These are phyloP conservation scores for Petunia secreta DNA, from an alignment of 257 asterid species.

Conservation along the genomic window DNA sequence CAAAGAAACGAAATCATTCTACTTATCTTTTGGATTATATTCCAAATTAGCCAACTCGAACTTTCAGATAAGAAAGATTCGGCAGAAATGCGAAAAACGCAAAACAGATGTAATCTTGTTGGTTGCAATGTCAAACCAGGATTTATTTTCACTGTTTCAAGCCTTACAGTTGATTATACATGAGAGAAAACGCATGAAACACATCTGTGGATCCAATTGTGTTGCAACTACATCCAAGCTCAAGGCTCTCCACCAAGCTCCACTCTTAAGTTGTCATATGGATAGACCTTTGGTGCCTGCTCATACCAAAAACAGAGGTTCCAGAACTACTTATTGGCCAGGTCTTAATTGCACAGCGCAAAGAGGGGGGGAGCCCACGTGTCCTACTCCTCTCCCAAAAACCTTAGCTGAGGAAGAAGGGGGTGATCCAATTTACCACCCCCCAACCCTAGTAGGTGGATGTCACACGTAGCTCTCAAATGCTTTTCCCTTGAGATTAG, in stretches of 20 bases:
- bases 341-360: neutral
- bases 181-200: neutral
- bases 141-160: conserved; percentile 30
- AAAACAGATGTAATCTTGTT: conserved; percentile 21
- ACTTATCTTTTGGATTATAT: neutral
- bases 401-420: too few species aligned
- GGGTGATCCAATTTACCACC: too few species aligned
- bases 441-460: too few species aligned
- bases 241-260: conserved; percentile 93
- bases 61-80: neutral
- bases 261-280: conserved; percentile 76
- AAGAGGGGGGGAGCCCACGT: too few species aligned
- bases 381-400: too few species aligned
- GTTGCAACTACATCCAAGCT: neutral
- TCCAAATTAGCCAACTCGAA: neutral
- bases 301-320: neutral
- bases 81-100: neutral
- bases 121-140: conserved; percentile 28
- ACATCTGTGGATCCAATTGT: conserved; percentile 12
- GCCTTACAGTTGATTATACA: neutral
- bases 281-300: conserved; percentile 74
- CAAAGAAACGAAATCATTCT: neutral
- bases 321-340: neutral
- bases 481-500: too few species aligned
- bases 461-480: too few species aligned